These are phyloP conservation scores for Ganoderma leucocontextum DNA, from an alignment of 1,284 basidiomycete species.

Conservation along the genomic window DNA sequence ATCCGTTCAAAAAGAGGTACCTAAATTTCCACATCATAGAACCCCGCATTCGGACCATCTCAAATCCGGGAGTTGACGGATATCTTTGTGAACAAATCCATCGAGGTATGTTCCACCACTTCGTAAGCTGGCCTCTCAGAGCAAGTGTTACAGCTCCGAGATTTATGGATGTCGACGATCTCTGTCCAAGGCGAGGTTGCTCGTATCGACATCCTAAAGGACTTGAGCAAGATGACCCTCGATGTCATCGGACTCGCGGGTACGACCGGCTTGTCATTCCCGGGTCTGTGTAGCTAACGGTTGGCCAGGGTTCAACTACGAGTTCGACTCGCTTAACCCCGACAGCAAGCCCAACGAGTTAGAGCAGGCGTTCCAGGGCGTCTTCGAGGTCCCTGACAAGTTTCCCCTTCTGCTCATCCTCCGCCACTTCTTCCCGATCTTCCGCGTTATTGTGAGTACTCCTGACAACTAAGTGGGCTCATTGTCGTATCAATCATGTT, in stretches of 20 bases:
- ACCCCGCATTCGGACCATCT: slow-evolving; percentile 64
- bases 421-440: slow-evolving; percentile 21
- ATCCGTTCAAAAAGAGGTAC: background rate
- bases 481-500: background rate
- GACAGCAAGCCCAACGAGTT: slow-evolving; percentile 47
- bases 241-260: slow-evolving; percentile 61
- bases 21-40: slow-evolving; percentile 41
- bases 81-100: slow-evolving; percentile 62
- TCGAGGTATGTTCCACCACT: slow-evolving; percentile 44
- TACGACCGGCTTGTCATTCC: background rate
- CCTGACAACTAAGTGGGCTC: no score
- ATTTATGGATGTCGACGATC: slow-evolving; percentile 35
- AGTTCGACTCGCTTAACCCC: slow-evolving; percentile 44
- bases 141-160: slow-evolving; percentile 36
- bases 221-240: slow-evolving; percentile 53
- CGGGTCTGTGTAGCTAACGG: background rate
- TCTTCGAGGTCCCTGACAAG: slow-evolving; percentile 20
- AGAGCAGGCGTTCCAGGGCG: slow-evolving; percentile 45
- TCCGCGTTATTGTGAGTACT: slow-evolving; percentile 29
- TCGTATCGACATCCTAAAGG: slow-evolving; percentile 50
- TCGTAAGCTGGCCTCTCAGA: background rate
- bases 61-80: slow-evolving; percentile 62
- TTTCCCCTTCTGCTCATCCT: slow-evolving; percentile 20
- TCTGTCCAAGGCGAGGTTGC: slow-evolving; percentile 11
- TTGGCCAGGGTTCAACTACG: slow-evolving; percentile 52